Evolutionary conservation across 169 alveolate species (phyloP), one percentile per base, ranked within the genome.

Genomic region (Plasmodium fragile): DNA sequence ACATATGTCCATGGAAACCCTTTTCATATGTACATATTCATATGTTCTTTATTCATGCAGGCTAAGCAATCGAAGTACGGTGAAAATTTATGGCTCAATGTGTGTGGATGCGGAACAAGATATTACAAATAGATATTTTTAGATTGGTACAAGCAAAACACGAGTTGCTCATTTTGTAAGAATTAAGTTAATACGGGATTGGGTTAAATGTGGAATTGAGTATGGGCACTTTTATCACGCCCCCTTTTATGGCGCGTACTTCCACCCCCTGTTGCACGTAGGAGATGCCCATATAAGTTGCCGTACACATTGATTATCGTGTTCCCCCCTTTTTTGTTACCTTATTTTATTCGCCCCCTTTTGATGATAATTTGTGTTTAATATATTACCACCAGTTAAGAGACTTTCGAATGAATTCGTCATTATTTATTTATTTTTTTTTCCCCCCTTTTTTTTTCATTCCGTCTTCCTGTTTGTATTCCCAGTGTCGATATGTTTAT

Each of bases 91-190:
- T 87, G 93, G 93, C 81, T 79, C 11, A 87, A 87, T 43, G 82
- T 87, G 41, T 87, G 93, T 59, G 93, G 93, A 49, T 87, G 93
- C 18, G 93, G 93, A 53, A 36, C 93, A 3, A 87, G 93, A 78
- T 87, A 78, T 87, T 87, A 78, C 72, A 87, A 87, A 87, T 87
- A 87, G 78, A 13, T 34, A 30, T 77, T 77, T 77, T 65, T 30
- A 39, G 34, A 10, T 6, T 45, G 10, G 10, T 30, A 72, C 39
- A 28, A 43, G 69, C 30, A 80, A 80, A 36, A 22, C 34, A 41
- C 28, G 45, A 77, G 52, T 32, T 28, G 32, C 16, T 39, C 52
- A 41, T 77, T 36, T 77, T 77, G 25, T 41, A 8, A 45, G 18
- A 34, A 77, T 77, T 41, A 16, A 34, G 52, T 77, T 41, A 39